These are phyloP conservation scores for Hypoxylon lienhwacheense DNA, from an alignment of 495 filamentous ascomycete species.

Conservation along the genomic window DNA sequence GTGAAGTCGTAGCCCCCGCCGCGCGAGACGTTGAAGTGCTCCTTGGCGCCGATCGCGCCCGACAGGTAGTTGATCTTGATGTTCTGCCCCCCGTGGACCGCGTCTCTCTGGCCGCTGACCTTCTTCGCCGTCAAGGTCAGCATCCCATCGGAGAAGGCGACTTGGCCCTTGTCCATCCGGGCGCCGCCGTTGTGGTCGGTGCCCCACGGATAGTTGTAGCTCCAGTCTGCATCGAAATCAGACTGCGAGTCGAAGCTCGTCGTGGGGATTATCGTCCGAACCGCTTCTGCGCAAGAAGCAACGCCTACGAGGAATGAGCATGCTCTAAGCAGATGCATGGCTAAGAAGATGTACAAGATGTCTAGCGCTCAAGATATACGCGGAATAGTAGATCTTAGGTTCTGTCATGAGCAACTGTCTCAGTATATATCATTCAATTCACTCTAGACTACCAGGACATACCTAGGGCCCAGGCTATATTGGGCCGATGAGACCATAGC, in stretches of 20 bases:
- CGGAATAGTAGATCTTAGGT: background rate
- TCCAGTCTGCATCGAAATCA: constrained; percentile 55
- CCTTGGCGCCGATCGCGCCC: constrained; percentile 52
- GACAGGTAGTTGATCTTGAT: constrained; percentile 59
- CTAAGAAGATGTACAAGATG: background rate
- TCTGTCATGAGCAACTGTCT: background rate
- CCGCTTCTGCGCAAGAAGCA: constrained; percentile 35
- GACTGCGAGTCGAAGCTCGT: constrained; percentile 56
- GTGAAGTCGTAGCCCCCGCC: constrained; percentile 57
- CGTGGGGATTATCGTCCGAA: constrained; percentile 53
- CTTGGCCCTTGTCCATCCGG: constrained; percentile 53
- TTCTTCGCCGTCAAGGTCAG: constrained; percentile 52
- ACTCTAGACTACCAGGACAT: constrained; percentile 3
- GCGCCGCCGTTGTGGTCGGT: constrained; percentile 56
- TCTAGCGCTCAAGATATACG: background rate
- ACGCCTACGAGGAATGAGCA: constrained; percentile 12
- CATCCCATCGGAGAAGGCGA: constrained; percentile 40
- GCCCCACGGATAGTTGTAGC: constrained; percentile 54
- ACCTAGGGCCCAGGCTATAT: background rate
- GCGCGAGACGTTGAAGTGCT: constrained; percentile 49
- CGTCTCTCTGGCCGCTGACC: constrained; percentile 47
- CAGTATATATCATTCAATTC: background rate
- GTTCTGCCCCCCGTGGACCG: constrained; percentile 48
- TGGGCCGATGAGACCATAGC: background rate
- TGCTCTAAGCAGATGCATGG: constrained; percentile 22